Base-by-base conservation (phyloP, 371 early-diverging fungal genomes). In the Rhizopus delemar region DNA sequence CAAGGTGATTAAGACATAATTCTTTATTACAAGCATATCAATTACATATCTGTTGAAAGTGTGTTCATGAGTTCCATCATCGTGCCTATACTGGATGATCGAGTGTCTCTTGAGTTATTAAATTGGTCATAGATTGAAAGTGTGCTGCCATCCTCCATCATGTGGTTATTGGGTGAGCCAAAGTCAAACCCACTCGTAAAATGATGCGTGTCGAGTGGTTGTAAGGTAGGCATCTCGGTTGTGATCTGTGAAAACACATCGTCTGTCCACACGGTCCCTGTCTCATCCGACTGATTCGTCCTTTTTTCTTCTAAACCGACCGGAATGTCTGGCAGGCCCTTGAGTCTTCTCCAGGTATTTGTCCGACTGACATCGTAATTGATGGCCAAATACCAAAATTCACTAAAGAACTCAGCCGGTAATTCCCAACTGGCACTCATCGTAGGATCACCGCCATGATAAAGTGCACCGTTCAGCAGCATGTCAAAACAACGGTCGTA, bases 381-480 rank as follows among this genome's bases (percentile, higher is more conserved):
- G 15, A 69, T 68, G 4, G 67, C 55, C 3, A 82, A 48, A 61
- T 71, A 78, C 70, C 84, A 82, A 53, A 72, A 85, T 29, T 80
- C 79, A 41, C 64, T 71, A 73, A 82, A 81, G 66, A 85, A 85
- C 15, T 70, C 74, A 8, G 69, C 64, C 0, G 84, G 82, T n/a
- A 85, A 56, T 50, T 85, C 79, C 83, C 83, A 85, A 46, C 74
- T 81, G 35, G 77, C 76, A 16, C 74, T 71, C 60, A 80, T 76
- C 22, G 83, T 72, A n/a, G 86, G 86, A 56, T 82, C 83, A 7
- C 86, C 84, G 8, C 80, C 80, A 41, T 82, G 80, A 46, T 79
- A 83, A 6, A 77, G 68, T 1, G 84, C 79, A 9, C 73, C 78
- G 8, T 65, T 75, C 15, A 80, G 41, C 5, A 85, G 56, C 63